Base-by-base conservation (phyloP, 1,284 basidiomycete species). In the Cystobasidium slooffiae region DNA sequence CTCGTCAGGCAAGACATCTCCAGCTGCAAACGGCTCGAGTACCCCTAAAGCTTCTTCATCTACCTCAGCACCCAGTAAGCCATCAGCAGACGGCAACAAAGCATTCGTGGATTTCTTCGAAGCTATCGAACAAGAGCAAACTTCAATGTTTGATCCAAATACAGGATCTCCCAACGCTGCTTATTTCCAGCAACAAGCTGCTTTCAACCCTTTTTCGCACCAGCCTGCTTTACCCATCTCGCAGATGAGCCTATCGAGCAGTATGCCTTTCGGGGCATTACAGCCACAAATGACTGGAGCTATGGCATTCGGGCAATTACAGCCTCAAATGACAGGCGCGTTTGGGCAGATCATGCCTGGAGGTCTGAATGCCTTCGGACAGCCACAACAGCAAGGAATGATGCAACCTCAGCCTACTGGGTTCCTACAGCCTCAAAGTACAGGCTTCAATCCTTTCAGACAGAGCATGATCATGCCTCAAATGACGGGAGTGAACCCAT, bases 31-130 rank as follows among this genome's bases (percentile, higher is more conserved):
- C 16, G 47, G 49, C 20, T 53, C 70, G 37, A 31, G 46, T 12
- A 66, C 62, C 18, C 70, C 70, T 3, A 73, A 73, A 41, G 37
- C 56, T 18, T 44, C 46, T 18, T 31, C 49, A 4, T 24, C 62
- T 3, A 44, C 51, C 14, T 39, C 68, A 51, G 76, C 76, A n/a
- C 65, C 75, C 77, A 79, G 65, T 59, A 51, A 77, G 3, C n/a
- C 78, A 1, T 51, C 76, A 81, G 74, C 82, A 80, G 79, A 81
- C 58, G 78, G 78, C 41, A 80, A 76, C 80, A 77, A 86, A 73
- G 85, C 86, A 22, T 85, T 92, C 70, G 84, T 90, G 47, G 97
- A 99, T 83, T 97, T 99, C 85, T 97, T 99, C 84, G 85, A 87
- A 63, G 88, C 92, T 18, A 97, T 99, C 78, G 94, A 97, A 82